Conservation (phyloP, 768 basidiomycete genomes). For the Cyclocybe cylindracea region DNA sequence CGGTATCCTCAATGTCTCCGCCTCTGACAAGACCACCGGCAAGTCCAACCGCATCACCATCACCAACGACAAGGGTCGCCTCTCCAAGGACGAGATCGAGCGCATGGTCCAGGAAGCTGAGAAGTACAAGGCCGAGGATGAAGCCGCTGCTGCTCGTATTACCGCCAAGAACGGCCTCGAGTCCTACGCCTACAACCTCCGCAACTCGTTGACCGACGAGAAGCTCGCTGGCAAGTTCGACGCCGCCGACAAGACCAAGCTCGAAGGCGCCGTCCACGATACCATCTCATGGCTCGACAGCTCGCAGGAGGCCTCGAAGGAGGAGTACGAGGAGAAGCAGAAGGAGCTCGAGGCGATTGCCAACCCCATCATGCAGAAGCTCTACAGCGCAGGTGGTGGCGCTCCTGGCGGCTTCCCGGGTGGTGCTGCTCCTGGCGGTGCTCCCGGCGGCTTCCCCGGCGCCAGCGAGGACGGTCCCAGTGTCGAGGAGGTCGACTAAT, state of each 20-base stretch:
- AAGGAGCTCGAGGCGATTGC: slow-evolving; percentile 90
- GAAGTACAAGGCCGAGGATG: slow-evolving; percentile 91
- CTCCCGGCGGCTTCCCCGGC: slow-evolving; percentile 67
- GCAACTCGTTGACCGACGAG: slow-evolving; percentile 84
- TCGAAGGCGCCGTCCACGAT: slow-evolving; percentile 80
- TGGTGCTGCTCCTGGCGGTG: slow-evolving; percentile 53
- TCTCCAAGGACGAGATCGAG: slow-evolving; percentile 98
- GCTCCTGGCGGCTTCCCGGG: slow-evolving; percentile 54
- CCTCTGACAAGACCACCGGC: slow-evolving; percentile 94
- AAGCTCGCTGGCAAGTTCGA: slow-evolving; percentile 90
- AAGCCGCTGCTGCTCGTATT: slow-evolving; percentile 83
- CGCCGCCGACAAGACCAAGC: slow-evolving; percentile 79
- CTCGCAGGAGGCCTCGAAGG: slow-evolving; percentile 89
- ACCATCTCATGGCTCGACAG: slow-evolving; percentile 83
- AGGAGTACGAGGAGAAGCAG: slow-evolving; percentile 91
- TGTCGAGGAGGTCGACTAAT: slow-evolving; percentile 86
- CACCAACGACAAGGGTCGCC: slow-evolving; percentile 95
- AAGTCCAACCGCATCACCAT: slow-evolving; percentile 94
- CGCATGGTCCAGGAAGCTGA: slow-evolving; percentile 96
- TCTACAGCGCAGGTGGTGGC: slow-evolving; percentile 74
- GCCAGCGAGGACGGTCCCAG: slow-evolving; percentile 82
- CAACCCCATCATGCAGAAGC: slow-evolving; percentile 68
- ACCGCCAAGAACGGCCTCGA: slow-evolving; percentile 89
- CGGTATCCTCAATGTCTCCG: slow-evolving; percentile 94
- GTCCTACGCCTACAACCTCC: slow-evolving; percentile 94